Conservation (phyloP, 306 rosid species). For the Abrus precatorius region DNA sequence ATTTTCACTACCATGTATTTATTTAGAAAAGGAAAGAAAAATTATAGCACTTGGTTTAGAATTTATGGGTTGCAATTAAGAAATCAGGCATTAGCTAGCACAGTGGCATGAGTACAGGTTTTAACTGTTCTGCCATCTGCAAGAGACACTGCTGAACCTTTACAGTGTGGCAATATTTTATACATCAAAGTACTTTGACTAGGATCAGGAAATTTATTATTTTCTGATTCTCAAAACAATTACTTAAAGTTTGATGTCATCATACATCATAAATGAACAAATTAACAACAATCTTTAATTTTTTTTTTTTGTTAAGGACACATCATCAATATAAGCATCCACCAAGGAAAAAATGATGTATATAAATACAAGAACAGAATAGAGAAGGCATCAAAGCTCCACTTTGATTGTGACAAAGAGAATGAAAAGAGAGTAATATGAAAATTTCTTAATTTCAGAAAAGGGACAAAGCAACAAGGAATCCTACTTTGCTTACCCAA, state of each 20-base stretch:
- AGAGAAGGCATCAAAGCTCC: constrained; percentile 44
- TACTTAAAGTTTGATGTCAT: constrained; percentile 15
- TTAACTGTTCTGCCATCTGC: constrained; percentile 24
- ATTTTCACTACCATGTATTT: neutral
- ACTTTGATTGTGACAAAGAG: constrained; percentile 49
- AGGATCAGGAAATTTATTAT: constrained; percentile 20
- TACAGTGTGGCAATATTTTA: neutral
- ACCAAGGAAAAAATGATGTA: constrained; percentile 12
- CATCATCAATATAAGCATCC: constrained; percentile 43
- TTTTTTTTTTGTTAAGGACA: constrained; percentile 11
- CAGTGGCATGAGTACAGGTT: neutral
- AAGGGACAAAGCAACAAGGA: constrained; percentile 50
- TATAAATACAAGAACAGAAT: constrained; percentile 2
- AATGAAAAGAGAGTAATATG: constrained; percentile 37
- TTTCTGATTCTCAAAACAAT: constrained; percentile 19
- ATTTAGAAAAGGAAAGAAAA: neutral
- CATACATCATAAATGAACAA: constrained; percentile 33
- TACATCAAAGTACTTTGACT: constrained; percentile 23
- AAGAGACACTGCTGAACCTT: constrained; percentile 29
- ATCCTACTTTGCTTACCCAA: constrained; percentile 48
- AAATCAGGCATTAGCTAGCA: neutral
- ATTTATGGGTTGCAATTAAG: constrained; percentile 1
- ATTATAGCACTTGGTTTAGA: neutral
- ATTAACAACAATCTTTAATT: constrained; percentile 25
- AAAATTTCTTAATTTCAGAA: constrained; percentile 53